Conservation (phyloP, 176 grass and related monocot genomes). For the Cenchrus purpureus region DNA sequence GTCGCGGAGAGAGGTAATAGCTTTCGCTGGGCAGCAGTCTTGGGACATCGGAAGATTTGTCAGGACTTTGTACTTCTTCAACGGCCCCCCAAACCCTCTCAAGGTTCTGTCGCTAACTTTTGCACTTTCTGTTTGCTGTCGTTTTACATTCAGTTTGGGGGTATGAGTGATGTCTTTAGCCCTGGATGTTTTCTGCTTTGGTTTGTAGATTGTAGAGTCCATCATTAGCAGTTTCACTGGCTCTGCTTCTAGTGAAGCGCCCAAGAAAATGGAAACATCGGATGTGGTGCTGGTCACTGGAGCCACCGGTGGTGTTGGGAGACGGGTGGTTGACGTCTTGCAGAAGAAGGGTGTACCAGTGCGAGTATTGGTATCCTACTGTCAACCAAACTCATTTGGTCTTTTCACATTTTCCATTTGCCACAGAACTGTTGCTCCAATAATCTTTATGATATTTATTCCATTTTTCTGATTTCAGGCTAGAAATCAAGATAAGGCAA, state of each 20-base stretch:
- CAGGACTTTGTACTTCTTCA: conserved; percentile 89
- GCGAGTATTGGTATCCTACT: conserved; percentile 73
- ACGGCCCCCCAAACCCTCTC: conserved; percentile 89
- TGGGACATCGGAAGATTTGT: conserved; percentile 95
- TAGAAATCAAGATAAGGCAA: conserved; percentile 92
- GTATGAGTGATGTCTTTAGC: not conserved
- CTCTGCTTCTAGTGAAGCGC: conserved; percentile 49
- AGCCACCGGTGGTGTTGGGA: conserved; percentile 88
- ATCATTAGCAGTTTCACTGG: conserved; percentile 71
- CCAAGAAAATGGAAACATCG: conserved; percentile 66
- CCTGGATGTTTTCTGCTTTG: conserved; percentile 7
- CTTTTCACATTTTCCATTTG: not conserved
- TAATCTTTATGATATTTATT: conserved; percentile 3
- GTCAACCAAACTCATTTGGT: not conserved
- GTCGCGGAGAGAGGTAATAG: conserved; percentile 53
- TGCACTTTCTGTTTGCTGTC: not conserved
- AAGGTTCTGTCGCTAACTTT: conserved; percentile 50
- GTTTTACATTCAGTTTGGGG: not conserved
- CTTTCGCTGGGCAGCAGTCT: conserved; percentile 61
- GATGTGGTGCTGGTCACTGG: conserved; percentile 76
- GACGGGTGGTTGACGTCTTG: conserved; percentile 76
- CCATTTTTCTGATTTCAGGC: conserved; percentile 52
- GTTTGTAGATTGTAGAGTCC: conserved; percentile 70
- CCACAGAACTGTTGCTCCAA: not conserved
- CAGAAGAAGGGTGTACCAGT: conserved; percentile 76